A percentile compares a stretch with the other conserved stretches of the same genome.
Conservation (phyloP, 495 filamentous ascomycete genomes). For the Astrothelium subdiscretum region DNA sequence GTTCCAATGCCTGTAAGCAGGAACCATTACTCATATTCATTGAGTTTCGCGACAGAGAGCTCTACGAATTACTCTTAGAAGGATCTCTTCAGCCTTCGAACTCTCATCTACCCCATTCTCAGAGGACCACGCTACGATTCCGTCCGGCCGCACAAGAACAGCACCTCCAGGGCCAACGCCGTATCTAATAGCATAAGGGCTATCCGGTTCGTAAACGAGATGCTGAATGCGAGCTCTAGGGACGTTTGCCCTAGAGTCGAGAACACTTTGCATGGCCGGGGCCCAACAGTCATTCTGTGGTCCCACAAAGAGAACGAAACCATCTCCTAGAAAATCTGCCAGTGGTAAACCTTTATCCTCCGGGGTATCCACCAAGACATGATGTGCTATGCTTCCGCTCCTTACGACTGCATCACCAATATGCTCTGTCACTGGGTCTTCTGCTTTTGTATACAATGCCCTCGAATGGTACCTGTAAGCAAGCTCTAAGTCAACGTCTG, state of each 20-base stretch:
- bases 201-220: background rate
- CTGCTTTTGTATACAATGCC: background rate
- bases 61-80: background rate
- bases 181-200: background rate
- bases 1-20: no score
- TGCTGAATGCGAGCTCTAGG: background rate
- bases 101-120: background rate
- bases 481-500: conserved; percentile 5
- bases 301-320: conserved; percentile 4
- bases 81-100: background rate
- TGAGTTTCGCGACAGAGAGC: background rate
- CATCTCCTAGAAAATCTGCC: conserved; percentile 1
- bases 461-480: conserved; percentile 6
- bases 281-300: background rate
- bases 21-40: no score
- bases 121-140: conserved; percentile 4
- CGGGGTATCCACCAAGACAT: background rate
- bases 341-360: background rate
- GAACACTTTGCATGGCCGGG: background rate
- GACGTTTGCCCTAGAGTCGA: background rate
- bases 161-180: background rate
- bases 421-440: background rate
- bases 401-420: background rate
- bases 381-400: conserved; percentile 4
- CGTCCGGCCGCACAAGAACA: conserved; percentile 5